Evolutionary conservation across 768 basidiomycete species (phyloP).

Genomic region (Leccinum uliginosum): DNA sequence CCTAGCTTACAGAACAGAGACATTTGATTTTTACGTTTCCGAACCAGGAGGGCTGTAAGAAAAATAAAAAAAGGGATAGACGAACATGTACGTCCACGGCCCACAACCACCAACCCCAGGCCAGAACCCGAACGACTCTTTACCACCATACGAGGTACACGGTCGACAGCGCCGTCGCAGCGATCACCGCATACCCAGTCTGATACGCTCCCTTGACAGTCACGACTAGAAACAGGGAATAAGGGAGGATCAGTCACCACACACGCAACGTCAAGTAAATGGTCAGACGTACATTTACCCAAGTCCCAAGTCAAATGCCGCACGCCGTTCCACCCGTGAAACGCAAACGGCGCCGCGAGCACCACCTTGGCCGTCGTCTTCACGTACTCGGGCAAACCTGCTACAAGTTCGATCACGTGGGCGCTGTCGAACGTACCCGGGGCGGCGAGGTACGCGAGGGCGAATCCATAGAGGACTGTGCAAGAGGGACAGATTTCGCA

Average conservation of each 20-base stretch:
- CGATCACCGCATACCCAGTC: conserved; percentile 82
- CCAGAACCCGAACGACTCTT: conserved; percentile 28
- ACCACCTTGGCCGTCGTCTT: conserved; percentile 75
- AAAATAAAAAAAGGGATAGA: background rate
- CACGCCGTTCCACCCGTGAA: conserved; percentile 87
- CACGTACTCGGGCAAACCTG: conserved; percentile 66
- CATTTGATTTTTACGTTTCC: background rate
- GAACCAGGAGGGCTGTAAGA: background rate
- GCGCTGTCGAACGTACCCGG: conserved; percentile 78
- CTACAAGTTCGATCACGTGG: conserved; percentile 68
- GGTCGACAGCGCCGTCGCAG: conserved; percentile 70
- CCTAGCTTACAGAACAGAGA: background rate
- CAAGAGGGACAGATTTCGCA: background rate
- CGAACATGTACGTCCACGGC: background rate
- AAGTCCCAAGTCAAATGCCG: conserved; percentile 90
- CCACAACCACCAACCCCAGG: background rate
- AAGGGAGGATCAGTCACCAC: background rate
- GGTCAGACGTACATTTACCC: conserved; percentile 67
- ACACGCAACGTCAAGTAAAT: background rate
- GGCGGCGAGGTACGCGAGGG: conserved; percentile 79
- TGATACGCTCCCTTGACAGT: conserved; percentile 75
- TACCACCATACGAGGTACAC: conserved; percentile 47
- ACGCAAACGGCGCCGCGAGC: conserved; percentile 84
- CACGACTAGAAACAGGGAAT: conserved; percentile 50
- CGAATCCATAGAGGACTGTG: conserved; percentile 82